Conservation (phyloP, 495 filamentous ascomycete genomes). For the Aspergillus haitiensis region DNA sequence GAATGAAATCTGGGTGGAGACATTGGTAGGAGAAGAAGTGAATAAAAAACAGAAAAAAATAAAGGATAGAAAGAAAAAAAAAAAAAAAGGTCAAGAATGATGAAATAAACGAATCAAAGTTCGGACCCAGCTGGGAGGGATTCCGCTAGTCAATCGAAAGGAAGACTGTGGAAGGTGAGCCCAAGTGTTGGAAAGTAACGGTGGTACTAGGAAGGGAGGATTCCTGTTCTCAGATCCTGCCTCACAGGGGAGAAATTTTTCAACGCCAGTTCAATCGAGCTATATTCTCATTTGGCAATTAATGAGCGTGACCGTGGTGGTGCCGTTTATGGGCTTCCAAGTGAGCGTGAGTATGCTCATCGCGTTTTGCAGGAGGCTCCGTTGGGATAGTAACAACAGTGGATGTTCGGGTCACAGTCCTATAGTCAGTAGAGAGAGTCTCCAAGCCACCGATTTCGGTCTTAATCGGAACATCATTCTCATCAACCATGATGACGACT, state of each 20-base stretch:
- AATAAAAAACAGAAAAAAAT: no score
- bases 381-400: conserved; percentile 31
- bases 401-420: conserved; percentile 20
- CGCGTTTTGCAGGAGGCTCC: conserved; percentile 21
- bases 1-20: not conserved
- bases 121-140: conserved; percentile 5
- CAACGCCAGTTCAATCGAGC: not conserved
- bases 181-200: not conserved
- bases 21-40: not conserved
- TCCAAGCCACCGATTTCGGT: conserved; percentile 28
- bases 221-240: conserved; percentile 8
- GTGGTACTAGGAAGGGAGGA: not conserved
- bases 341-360: conserved; percentile 9
- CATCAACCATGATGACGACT: conserved; percentile 39
- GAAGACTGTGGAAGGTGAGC: conserved; percentile 7
- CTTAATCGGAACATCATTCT: conserved; percentile 24
- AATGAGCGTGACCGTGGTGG: conserved; percentile 24
- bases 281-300: not conserved
- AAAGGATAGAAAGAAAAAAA: not conserved
- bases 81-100: conserved; percentile 12
- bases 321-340: conserved; percentile 26
- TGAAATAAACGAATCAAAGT: conserved; percentile 16
- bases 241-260: conserved; percentile 1
- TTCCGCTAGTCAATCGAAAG: not conserved
- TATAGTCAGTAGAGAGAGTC: conserved; percentile 26